Percentiles rank a stretch among this genome's conserved stretches.
phyloP scores from a whole-genome alignment of 805 yeast species.

The Schizosaccharomyces lindneri region DNA sequence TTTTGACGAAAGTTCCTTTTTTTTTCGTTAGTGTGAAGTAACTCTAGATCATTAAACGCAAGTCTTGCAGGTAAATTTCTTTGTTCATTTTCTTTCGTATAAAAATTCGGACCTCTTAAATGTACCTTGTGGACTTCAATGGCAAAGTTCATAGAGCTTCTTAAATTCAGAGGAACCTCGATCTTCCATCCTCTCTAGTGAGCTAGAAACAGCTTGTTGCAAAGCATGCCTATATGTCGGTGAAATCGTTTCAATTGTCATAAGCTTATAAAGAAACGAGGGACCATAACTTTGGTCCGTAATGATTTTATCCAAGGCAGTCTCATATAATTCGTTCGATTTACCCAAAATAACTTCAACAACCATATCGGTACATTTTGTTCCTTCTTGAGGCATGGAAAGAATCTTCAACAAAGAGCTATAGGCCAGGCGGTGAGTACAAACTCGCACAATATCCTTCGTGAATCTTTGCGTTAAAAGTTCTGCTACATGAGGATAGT shows the following conservation, averaged over 20 bases:
- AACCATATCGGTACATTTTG: background rate
- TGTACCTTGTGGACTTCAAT: background rate
- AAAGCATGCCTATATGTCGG: background rate
- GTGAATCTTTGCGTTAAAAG: background rate
- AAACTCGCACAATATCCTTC: background rate
- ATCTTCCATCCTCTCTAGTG: background rate
- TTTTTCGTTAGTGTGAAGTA: too few species aligned
- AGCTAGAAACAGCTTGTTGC: background rate
- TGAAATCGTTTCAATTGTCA: background rate
- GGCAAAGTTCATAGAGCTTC: background rate
- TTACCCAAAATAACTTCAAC: background rate
- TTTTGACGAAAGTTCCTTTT: too few species aligned
- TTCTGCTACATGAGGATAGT: slow-evolving; percentile 17
- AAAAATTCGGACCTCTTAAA: background rate
- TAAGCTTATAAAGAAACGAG: background rate
- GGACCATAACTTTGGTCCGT: background rate
- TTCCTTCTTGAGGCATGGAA: background rate
- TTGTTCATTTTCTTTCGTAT: background rate
- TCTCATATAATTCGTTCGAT: background rate
- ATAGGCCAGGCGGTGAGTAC: background rate
- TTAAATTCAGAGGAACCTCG: background rate
- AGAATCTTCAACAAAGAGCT: background rate
- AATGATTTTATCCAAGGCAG: background rate
- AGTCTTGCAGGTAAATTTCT: too few species aligned
- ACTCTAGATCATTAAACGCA: too few species aligned